Base-by-base conservation (phyloP, 257 asterid species). In the Jacaranda mimosifolia region DNA sequence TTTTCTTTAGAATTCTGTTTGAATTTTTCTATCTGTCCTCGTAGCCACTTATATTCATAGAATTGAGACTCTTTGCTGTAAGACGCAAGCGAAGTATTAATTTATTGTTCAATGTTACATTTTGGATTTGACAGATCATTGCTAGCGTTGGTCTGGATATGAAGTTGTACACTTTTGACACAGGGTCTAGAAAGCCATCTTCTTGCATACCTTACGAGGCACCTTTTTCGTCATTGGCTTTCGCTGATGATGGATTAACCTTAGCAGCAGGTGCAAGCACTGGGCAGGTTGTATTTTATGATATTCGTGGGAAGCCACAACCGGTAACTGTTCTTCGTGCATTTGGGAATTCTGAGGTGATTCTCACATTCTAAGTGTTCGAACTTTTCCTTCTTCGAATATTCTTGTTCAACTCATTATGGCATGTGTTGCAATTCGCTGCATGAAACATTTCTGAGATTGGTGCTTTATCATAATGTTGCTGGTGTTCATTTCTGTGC, bases 111-210 rank as follows among this genome's bases (percentile, higher is more conserved):
- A 45, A 63, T 19, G 21, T 70, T 26, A 38, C 67, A 64, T 70
- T 35, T 43, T 79, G 77, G 64, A 60, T 81, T 64, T 86, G 82
- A 67, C 93, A 95, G 99, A 84, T 93, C 78, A 91, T 96, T 83
- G 97, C 98, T 58, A 91, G 96, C 56, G 97, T 93, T 85, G 98
- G 99, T 80, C 84, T 93, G 87, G 99, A 96, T 84, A 96, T 91
- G 96, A 96, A 96, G 88, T 77, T 96, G 77, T 92, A 96, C 82
- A 91, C 94, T 60, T 90, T 90, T 82, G 99, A 96, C 85, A 75
- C 94, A 6, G 96, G 97, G 69, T 89, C 97, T 74, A 87, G 90
- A 89, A 91, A 92, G 82, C 96, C 91, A 42, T 81, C 98, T 69
- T 91, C 92, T 75, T 90, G 93, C 90, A 88, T 91, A 81, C 89